Percentiles rank a stretch among this genome's conserved stretches.
Conservation (phyloP, 2,329 filamentous ascomycete genomes). For the Corynespora cassiicola region DNA sequence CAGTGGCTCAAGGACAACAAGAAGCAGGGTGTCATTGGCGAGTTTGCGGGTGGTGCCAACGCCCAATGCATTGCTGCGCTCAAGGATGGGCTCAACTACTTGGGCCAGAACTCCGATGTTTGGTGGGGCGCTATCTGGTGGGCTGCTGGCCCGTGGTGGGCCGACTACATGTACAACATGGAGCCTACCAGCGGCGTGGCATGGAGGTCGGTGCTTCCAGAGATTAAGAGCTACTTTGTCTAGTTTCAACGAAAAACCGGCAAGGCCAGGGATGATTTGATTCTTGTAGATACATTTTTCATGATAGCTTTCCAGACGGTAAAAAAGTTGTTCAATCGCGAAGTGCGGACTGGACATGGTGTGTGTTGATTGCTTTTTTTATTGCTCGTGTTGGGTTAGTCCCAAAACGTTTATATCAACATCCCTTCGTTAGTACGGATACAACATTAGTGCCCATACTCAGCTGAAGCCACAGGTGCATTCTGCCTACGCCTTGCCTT, state of each 20-base stretch:
- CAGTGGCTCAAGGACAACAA: slow-evolving; percentile 61
- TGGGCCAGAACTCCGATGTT: slow-evolving; percentile 58
- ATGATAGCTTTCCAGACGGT: no score
- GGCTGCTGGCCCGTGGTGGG: slow-evolving; percentile 63
- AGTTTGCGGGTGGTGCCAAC: slow-evolving; percentile 62
- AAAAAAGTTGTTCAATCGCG: slow-evolving; percentile 1
- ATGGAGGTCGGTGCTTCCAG: slow-evolving; percentile 43
- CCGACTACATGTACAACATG: slow-evolving; percentile 55
- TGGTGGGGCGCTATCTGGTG: slow-evolving; percentile 63
- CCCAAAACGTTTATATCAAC: no score
- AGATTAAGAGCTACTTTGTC: slow-evolving; percentile 44
- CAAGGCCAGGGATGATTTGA: neutral
- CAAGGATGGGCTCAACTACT: slow-evolving; percentile 56
- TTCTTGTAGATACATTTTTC: slow-evolving; percentile 15
- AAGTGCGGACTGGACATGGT: slow-evolving; percentile 3
- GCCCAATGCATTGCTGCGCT: slow-evolving; percentile 57
- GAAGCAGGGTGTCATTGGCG: slow-evolving; percentile 61
- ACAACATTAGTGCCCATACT: neutral
- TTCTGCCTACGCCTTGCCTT: slow-evolving; percentile 38
- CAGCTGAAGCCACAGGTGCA: neutral
- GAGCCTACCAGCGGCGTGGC: slow-evolving; percentile 57
- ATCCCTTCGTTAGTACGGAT: no score
- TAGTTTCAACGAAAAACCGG: no score
- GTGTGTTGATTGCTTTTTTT: no score
- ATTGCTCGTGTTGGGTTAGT: no score